Base-by-base conservation (phyloP, 2,329 filamentous ascomycete genomes). In the Aspergillus candidus region DNA sequence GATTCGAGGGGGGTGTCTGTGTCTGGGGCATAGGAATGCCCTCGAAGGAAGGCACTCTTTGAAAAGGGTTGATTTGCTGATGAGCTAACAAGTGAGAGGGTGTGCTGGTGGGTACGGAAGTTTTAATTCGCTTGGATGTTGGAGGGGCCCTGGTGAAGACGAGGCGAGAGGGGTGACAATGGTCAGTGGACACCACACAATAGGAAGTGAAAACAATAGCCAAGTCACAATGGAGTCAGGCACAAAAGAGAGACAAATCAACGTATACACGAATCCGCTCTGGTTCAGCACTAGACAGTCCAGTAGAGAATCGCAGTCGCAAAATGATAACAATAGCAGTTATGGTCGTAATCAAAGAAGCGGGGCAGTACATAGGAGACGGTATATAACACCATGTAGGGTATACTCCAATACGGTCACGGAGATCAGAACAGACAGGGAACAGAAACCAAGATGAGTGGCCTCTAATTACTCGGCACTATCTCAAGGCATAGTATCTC, bases 81-180 rank as follows among this genome's bases (percentile, higher is more conserved):
- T 68, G 66, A 35, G 57, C 53, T 50, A 69, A 49, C 35, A 67
- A 60, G 48, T 67, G 65, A 41, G 63, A 53, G 41, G 64, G 59
- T 29, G 61, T 54, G 50, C 54, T 64, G 43, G 61, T 58, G 22
- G 67, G 50, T 15, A 61, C 54, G 45, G 64, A 63, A 34, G 66
- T 67, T 49, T 70, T 70, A 55, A 69, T 60, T 36, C 67, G 63
- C 47, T 70, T 70, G 43, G 66, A 63, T 52, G 56, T 67, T 47
- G 67, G 65, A 55, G 67, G 59, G 38, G 67, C 67, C 54, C 68
- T 71, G 47, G 43, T 45, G 34, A 40, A 39, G 30, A 46, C 31
- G 39, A 48, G 38, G 34, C 10, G 29, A 34, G 34, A 30, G 34
- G 38, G 11, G 17, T 35, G 8, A 35, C 39, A 43, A 41, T 18